These are phyloP conservation scores for Agrocybe pediades DNA, from an alignment of 768 basidiomycete species.

Conservation along the genomic window DNA sequence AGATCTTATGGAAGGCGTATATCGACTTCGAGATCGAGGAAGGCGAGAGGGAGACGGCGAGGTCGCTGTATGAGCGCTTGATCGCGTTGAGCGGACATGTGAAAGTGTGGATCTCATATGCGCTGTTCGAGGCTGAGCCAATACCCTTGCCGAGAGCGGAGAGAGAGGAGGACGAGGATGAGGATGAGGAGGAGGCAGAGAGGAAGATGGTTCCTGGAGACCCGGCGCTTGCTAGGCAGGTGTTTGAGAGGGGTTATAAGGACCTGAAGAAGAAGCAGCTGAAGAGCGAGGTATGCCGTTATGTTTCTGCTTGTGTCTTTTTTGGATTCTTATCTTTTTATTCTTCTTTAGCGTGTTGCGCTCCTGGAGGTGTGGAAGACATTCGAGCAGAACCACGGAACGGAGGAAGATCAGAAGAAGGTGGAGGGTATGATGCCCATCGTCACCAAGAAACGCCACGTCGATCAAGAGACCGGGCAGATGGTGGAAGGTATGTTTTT, in stretches of 20 bases:
- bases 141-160: constrained; percentile 38
- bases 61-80: constrained; percentile 88
- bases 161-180: constrained; percentile 72
- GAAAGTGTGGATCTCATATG: constrained; percentile 97
- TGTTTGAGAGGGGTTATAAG: constrained; percentile 88
- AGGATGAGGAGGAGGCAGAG: constrained; percentile 54
- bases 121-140: constrained; percentile 81
- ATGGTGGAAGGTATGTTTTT: constrained; percentile 74
- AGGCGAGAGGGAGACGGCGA: constrained; percentile 83
- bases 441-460: constrained; percentile 45
- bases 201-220: constrained; percentile 75
- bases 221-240: constrained; percentile 63
- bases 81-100: constrained; percentile 86
- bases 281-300: constrained; percentile 76
- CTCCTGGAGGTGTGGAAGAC: constrained; percentile 94
- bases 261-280: constrained; percentile 79
- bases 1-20: constrained; percentile 92
- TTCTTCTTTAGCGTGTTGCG: constrained; percentile 70
- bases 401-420: constrained; percentile 70
- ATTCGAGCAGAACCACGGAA: constrained; percentile 84
- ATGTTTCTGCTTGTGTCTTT: constrained; percentile 1
- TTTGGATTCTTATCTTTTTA: not conserved
- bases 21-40: constrained; percentile 97
- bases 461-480: constrained; percentile 83
- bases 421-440: constrained; percentile 94